Percentiles rank a stretch among this genome's conserved stretches.
Conservation (phyloP, 768 basidiomycete genomes). For the Pleurotus platypus region DNA sequence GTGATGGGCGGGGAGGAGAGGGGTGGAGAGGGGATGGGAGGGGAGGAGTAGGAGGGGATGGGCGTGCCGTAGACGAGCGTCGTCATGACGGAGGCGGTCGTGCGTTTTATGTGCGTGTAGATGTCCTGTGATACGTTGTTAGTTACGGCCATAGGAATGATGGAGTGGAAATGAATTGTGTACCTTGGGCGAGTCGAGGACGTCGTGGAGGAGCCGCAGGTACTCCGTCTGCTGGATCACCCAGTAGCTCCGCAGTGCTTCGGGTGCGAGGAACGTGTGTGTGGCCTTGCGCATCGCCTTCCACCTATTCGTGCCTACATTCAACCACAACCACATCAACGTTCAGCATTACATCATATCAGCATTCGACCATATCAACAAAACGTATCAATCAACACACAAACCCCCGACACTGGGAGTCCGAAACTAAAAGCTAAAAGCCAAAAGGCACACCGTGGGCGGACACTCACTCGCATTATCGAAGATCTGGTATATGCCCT, state of each 20-base stretch:
- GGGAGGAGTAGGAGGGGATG: constrained; percentile 10
- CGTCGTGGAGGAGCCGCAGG: constrained; percentile 24
- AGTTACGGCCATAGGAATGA: too few relatives aligned
- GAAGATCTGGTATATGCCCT: constrained; percentile 15
- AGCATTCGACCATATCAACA: too few relatives aligned
- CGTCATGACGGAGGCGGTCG: constrained; percentile 8
- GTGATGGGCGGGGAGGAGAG: too few relatives aligned
- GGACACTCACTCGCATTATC: constrained; percentile 8
- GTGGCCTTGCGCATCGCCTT: constrained; percentile 12
- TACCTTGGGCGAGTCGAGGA: constrained; percentile 24
- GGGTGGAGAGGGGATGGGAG: too few relatives aligned
- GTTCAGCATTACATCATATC: too few relatives aligned
- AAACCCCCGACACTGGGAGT: too few relatives aligned
- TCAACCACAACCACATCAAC: too few relatives aligned
- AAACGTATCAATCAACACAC: too few relatives aligned
- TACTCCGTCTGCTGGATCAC: constrained; percentile 22
- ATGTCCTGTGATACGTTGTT: too few relatives aligned
- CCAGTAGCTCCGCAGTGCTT: constrained; percentile 14
- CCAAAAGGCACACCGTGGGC: too few relatives aligned
- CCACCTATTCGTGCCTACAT: not conserved
- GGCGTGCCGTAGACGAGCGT: constrained; percentile 14
- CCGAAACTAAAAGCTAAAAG: too few relatives aligned
- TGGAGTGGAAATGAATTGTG: not conserved
- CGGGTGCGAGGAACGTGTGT: constrained; percentile 15
- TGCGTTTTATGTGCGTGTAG: constrained; percentile 5